Evolutionary conservation across 2,329 filamentous ascomycete genomes (phyloP), one percentile per base, ranked within the genome.

Genomic region (Fusarium nelsonii): DNA sequence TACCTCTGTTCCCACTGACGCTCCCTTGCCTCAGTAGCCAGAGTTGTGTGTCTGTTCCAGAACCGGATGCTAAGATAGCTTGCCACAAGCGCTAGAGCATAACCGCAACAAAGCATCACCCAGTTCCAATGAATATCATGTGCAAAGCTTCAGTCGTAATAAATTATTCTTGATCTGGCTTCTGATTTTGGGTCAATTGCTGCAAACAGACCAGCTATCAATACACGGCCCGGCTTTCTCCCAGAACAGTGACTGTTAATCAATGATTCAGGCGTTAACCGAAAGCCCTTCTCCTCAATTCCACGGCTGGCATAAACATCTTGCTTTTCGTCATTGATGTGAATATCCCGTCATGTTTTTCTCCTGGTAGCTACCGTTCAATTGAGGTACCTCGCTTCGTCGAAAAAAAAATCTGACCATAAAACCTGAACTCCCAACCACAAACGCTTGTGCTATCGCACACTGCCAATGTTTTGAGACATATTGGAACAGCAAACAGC

Each of bases 381-480:
- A 46, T 51, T 49, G 49, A 52, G 37, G 51, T 65, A 40, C 55
- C 44, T 71, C 39, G 33, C 45, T 64, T 58, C 28, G 59, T 68
- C 54, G 33, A 52, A 70, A 68, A 65, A 52, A 70, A 68, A 61
- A 50, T 50, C 59, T 63, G 61, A 58, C 63, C 61, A 64, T 56
- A 51, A 66, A 71, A 68, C 69, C 69, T 69, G 55, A 74, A 74
- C 70, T 73, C 71, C 72, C 69, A 72, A 68, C 60, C 67, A 69
- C 65, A 74, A 74, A 66, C 70, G 65, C 69, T 74, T 70, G 58
- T 65, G 67, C 72, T 63, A 41, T 71, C 56, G 62, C 72, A 74
- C 58, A 52, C 63, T 63, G 52, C 54, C 59, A 20, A 70, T 60
- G 51, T 69, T 64, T 61, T 61, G 30, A 54, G 61, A 56, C 46